phyloP scores from a whole-genome alignment of 2,329 filamentous ascomycete species.

The Sordariomycetes sp. region DNA sequence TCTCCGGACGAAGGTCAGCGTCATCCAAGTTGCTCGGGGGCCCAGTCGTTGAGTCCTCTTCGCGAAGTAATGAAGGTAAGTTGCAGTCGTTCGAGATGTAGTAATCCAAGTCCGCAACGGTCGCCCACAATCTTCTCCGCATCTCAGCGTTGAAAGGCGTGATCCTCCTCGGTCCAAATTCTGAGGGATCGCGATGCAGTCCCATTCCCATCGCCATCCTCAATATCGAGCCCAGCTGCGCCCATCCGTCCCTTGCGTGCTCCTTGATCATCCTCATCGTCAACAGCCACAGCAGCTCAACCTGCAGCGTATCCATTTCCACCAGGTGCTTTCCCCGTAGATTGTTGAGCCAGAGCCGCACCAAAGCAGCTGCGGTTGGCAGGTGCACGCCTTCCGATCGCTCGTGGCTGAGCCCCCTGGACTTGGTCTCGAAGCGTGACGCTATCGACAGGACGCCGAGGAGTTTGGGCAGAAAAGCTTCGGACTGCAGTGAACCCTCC shows the following conservation, averaged over 20 bases:
- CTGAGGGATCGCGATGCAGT: constrained; percentile 45
- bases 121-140: constrained; percentile 46
- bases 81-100: constrained; percentile 44
- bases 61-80: constrained; percentile 39
- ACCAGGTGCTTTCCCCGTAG: constrained; percentile 42
- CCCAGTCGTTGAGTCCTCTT: constrained; percentile 43
- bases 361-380: constrained; percentile 45
- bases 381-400: constrained; percentile 46
- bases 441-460: constrained; percentile 43
- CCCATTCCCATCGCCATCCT: constrained; percentile 53
- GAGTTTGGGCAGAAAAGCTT: constrained; percentile 44
- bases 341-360: constrained; percentile 43
- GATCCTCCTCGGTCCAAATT: constrained; percentile 39
- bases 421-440: constrained; percentile 41
- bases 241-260: constrained; percentile 42
- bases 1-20: constrained; percentile 34
- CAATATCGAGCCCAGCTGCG: constrained; percentile 43
- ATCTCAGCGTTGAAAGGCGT: constrained; percentile 42
- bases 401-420: constrained; percentile 39
- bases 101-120: constrained; percentile 46
- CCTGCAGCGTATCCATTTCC: constrained; percentile 43
- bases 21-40: constrained; percentile 47
- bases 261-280: constrained; percentile 43
- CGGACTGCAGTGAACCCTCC: constrained; percentile 34
- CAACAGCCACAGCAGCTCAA: constrained; percentile 43